phyloP scores from a whole-genome alignment of 768 basidiomycete genomes.

The Pulveroboletus sp. region DNA sequence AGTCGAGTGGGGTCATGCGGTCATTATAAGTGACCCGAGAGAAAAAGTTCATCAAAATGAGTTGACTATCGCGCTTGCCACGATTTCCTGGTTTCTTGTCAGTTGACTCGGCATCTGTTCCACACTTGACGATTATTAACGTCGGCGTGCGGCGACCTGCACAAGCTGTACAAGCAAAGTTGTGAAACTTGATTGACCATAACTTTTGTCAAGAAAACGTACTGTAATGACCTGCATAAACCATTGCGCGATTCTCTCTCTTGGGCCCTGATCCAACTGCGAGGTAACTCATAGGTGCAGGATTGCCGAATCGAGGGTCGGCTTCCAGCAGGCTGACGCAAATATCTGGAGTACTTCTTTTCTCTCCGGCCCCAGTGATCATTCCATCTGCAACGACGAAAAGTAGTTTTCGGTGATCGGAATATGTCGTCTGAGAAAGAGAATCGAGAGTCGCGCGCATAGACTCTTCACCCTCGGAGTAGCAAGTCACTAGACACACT shows the following conservation, averaged over 20 bases:
- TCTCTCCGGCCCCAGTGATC: slow-evolving; percentile 98
- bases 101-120: slow-evolving; percentile 77
- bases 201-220: slow-evolving; percentile 32
- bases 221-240: slow-evolving; percentile 99
- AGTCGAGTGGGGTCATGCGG: slow-evolving; percentile 96
- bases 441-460: slow-evolving; percentile 90
- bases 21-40: slow-evolving; percentile 99
- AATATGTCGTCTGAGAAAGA: slow-evolving; percentile 87
- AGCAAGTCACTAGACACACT: slow-evolving; percentile 95
- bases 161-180: slow-evolving; percentile 46
- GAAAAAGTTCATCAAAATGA: slow-evolving; percentile 99
- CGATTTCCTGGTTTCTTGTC: slow-evolving; percentile 98
- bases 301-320: slow-evolving; percentile 94
- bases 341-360: slow-evolving; percentile 92
- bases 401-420: slow-evolving; percentile 87
- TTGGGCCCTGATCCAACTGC: slow-evolving; percentile 91
- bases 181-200: slow-evolving; percentile 1
- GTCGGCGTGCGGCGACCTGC: slow-evolving; percentile 92
- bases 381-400: slow-evolving; percentile 97
- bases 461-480: slow-evolving; percentile 94
- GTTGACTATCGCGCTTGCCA: slow-evolving; percentile 97
- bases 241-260: slow-evolving; percentile 91
- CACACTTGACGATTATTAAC: slow-evolving; percentile 94
- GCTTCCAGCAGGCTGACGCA: slow-evolving; percentile 90
- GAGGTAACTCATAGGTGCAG: slow-evolving; percentile 88